Evolutionary conservation across 148 eudicot genomes (phyloP), one percentile per base, ranked within the genome.

Genomic region (Cornus kousa): DNA sequence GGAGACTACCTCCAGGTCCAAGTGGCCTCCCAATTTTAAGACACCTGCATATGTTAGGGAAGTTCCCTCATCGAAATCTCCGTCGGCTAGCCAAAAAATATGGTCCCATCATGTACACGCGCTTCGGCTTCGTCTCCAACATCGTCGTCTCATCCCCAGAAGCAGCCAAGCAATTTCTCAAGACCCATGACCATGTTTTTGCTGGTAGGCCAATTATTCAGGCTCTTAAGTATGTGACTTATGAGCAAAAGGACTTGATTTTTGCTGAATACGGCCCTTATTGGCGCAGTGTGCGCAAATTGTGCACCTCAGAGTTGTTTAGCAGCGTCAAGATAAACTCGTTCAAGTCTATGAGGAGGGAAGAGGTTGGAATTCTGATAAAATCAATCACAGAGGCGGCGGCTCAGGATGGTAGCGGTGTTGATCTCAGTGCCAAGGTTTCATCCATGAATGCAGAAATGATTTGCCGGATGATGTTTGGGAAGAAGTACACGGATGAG

Each of bases 101-200:
- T n/a, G n/a, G n/a, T n/a, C n/a, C n/a, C n/a, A n/a, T n/a, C n/a
- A n/a, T n/a, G n/a, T n/a, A n/a, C n/a, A n/a, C n/a, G n/a, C n/a
- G n/a, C n/a, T n/a, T n/a, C n/a, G n/a, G n/a, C n/a, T n/a, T n/a
- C n/a, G n/a, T n/a, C n/a, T n/a, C n/a, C n/a, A n/a, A n/a, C n/a
- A 66, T 85, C 46, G 79, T 85, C 0, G 85, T 77, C 13, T 79
- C 88, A 28, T 59, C 65, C 65, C 65, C 65, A 59, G 65, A 14
- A 59, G 22, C 48, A 43, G 48, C 48, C 48, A 7, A 43, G 48
- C 48, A 43, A 7, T 59, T 59, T 6, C 65, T 59, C 20, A 59
- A 59, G 65, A 59, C 65, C 73, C 72, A 75, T 23, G 85, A 85
- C 20, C 83, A 57, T 22, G 43, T 16, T 35, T 85, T 82, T 74